Conservation (phyloP, 768 basidiomycete genomes). For the Amanita rimosa region DNA sequence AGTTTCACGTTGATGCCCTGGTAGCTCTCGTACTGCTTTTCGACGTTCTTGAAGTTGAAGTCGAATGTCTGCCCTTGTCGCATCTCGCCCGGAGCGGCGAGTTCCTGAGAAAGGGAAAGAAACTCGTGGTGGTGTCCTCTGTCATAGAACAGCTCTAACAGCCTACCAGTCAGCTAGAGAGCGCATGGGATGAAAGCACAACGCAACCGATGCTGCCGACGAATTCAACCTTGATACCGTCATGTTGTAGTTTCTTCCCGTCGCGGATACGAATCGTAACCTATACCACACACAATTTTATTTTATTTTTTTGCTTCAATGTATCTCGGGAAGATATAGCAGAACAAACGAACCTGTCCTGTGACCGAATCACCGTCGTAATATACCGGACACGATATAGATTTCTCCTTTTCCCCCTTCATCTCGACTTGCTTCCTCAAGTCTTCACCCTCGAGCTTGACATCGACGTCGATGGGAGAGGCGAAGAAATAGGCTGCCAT, state of each 20-base stretch:
- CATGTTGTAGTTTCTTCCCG: conserved; percentile 90
- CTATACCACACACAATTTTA: conserved; percentile 23
- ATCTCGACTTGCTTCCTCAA: conserved; percentile 80
- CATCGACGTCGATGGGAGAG: conserved; percentile 83
- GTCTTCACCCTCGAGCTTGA: conserved; percentile 83
- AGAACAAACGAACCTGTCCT: conserved; percentile 58
- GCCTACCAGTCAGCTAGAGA: neutral
- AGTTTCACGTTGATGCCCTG: conserved; percentile 98
- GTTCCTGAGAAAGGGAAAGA: conserved; percentile 87
- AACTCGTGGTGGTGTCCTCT: conserved; percentile 98
- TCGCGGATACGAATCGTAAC: conserved; percentile 83
- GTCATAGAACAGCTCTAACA: conserved; percentile 85
- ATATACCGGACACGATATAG: conserved; percentile 80
- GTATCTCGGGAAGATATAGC: neutral
- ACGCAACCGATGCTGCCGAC: conserved; percentile 90
- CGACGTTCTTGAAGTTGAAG: conserved; percentile 97
- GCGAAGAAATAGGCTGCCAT: conserved; percentile 93
- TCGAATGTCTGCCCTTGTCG: conserved; percentile 93
- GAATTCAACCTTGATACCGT: conserved; percentile 97
- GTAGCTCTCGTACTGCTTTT: conserved; percentile 98
- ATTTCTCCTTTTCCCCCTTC: conserved; percentile 83
- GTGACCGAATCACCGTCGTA: conserved; percentile 91
- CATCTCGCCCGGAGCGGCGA: conserved; percentile 95
- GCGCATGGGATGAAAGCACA: conserved; percentile 2
- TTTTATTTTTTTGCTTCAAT: no score